These are phyloP conservation scores for Candida chauliodis DNA, from an alignment of 805 yeast genomes.

Conservation along the genomic window DNA sequence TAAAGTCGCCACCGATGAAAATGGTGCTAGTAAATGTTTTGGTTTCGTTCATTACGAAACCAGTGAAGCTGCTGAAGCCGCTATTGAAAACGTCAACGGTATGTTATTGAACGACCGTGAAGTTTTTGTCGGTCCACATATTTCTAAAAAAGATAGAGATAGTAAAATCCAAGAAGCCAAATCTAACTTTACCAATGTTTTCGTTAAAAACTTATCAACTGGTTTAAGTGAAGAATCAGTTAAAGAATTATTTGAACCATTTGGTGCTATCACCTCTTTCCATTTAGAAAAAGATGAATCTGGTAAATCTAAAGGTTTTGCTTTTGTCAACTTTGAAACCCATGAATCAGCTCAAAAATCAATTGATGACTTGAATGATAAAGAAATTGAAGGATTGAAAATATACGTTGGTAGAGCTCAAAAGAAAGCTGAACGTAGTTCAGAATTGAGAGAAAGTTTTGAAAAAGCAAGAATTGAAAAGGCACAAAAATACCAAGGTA, in stretches of 20 bases:
- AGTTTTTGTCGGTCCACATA: conserved; percentile 93
- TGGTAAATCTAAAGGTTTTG: conserved; percentile 93
- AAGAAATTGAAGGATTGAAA: conserved; percentile 79
- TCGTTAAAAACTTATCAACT: conserved; percentile 81
- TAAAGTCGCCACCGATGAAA: conserved; percentile 93
- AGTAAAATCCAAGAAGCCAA: conserved; percentile 85
- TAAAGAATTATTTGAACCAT: conserved; percentile 63
- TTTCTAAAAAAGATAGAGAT: conserved; percentile 90
- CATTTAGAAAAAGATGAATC: conserved; percentile 75
- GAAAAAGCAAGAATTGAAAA: conserved; percentile 90
- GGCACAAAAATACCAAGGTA: conserved; percentile 93
- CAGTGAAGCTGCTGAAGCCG: conserved; percentile 88
- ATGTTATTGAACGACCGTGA: conserved; percentile 95
- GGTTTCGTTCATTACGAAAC: conserved; percentile 97
- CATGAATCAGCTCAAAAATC: conserved; percentile 90
- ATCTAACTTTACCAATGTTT: conserved; percentile 93
- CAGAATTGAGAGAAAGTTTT: conserved; percentile 91
- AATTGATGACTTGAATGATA: conserved; percentile 86
- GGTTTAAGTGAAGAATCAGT: conserved; percentile 72
- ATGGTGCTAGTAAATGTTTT: conserved; percentile 89
- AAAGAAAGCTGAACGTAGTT: conserved; percentile 96
- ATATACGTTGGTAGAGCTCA: conserved; percentile 98
- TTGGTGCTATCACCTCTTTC: conserved; percentile 81
- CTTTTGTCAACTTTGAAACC: conserved; percentile 85
- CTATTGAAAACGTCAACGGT: conserved; percentile 96